Evolutionary conservation across 495 filamentous ascomycete species (phyloP), one percentile per base, ranked within the genome.

Genomic region (Glarea lozoyensis): DNA sequence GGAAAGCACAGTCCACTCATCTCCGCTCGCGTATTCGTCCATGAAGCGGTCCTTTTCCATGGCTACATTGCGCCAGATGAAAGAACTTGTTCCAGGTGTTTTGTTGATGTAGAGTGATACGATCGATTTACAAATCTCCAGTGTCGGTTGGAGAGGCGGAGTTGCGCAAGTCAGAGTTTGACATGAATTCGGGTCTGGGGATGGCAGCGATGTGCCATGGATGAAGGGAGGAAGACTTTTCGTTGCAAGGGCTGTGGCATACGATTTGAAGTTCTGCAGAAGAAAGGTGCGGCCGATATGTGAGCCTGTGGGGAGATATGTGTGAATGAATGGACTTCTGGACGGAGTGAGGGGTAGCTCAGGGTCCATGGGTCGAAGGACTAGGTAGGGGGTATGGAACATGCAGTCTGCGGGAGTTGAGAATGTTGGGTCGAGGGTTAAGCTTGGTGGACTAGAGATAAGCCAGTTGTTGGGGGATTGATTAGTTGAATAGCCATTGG

Each of bases 351-450:
- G 38, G 23, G 45, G n/a, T 0, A 19, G 15, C n/a, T 49, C 17
- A 32, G 33, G 20, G 15, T 49, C 40, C 35, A 49, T 44, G 2
- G 46, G 46, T 21, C 40, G 40, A 17, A 49, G 40, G 18, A 44
- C 46, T 10, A 49, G 46, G 29, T 49, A 49, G 17, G 46, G 46
- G 29, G 46, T 49, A 23, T 49, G 46, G 46, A 49, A 49, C 46
- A 49, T 49, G 25, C 46, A 49, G 41, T 49, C 46, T 49, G 46
- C 31, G 18, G 46, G 46, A 3, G 46, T 49, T 44, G 46, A 49
- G 34, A 49, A 49, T 38, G 32, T 49, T 27, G 46, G 5, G 11
- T 40, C 46, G 19, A 49, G 3, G 24, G 40, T 44, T 44, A 49
- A 19, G 40, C 41, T 40, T 44, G 23, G 46, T 40, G 46, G 46